Percentiles rank a stretch among this genome's conserved stretches.
Conservation (phyloP, 768 basidiomycete species). For the Termitomyces sp. region DNA sequence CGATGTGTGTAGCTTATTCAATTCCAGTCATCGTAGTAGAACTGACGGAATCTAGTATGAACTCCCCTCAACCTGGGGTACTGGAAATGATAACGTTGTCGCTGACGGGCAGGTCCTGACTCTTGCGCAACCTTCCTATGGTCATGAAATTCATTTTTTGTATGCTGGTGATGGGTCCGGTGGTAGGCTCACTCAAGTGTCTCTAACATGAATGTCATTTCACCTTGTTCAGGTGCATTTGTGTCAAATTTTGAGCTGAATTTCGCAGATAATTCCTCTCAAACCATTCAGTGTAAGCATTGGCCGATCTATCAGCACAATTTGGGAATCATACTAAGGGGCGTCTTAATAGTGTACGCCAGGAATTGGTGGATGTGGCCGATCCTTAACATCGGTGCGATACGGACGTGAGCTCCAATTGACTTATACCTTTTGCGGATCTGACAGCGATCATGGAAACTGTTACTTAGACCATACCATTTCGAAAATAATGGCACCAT, state of each 20-base stretch:
- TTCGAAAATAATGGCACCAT: constrained; percentile 27
- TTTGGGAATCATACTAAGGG: neutral
- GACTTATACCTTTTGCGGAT: neutral
- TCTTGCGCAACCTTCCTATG: constrained; percentile 23
- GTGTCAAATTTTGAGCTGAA: constrained; percentile 28
- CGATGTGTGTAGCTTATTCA: constrained; percentile 17
- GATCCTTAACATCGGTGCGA: constrained; percentile 33
- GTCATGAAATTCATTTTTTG: constrained; percentile 44
- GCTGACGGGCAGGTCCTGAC: constrained; percentile 34
- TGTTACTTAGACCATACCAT: constrained; percentile 34
- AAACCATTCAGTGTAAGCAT: constrained; percentile 27
- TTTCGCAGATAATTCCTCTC: constrained; percentile 29
- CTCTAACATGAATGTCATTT: neutral
- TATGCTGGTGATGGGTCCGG: constrained; percentile 35
- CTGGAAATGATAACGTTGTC: constrained; percentile 36
- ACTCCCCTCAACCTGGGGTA: constrained; percentile 36
- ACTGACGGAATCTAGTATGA: constrained; percentile 27
- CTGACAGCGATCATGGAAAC: constrained; percentile 1
- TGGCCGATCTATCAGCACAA: neutral
- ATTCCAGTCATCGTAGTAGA: neutral
- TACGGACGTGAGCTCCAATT: constrained; percentile 30
- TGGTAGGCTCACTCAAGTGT: neutral
- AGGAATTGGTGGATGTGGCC: constrained; percentile 42
- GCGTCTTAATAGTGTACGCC: constrained; percentile 27
- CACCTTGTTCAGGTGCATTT: constrained; percentile 17